These are phyloP conservation scores for Mangifera indica DNA, from an alignment of 345 rosid genomes.

Conservation along the genomic window DNA sequence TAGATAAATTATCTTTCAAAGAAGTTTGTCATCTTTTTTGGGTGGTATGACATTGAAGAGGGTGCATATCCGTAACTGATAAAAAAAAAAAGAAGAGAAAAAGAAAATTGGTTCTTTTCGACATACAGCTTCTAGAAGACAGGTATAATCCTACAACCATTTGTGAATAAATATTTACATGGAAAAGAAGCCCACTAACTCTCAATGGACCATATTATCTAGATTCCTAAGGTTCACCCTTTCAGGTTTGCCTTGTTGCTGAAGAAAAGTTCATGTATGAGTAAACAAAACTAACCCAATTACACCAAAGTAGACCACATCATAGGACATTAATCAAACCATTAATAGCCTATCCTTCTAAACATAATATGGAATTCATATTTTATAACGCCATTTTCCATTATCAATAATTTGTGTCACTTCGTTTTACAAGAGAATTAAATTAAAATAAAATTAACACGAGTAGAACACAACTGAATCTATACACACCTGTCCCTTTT, in stretches of 20 bases:
- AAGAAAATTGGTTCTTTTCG: no score
- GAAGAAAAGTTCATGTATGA: constrained; percentile 2
- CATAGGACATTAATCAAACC: not conserved
- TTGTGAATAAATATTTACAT: not conserved
- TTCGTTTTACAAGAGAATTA: not conserved
- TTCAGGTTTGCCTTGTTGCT: constrained; percentile 11
- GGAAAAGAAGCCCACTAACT: not conserved
- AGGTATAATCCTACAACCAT: not conserved
- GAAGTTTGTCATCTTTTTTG: not conserved
- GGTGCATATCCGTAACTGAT: no score
- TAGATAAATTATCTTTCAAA: not conserved
- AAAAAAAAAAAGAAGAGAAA: no score
- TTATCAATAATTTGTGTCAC: not conserved
- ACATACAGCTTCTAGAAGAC: not conserved
- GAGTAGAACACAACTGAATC: not conserved
- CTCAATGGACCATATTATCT: not conserved
- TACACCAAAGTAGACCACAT: not conserved
- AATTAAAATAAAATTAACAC: not conserved
- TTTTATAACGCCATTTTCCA: not conserved
- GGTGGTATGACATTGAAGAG: not conserved
- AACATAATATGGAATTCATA: not conserved
- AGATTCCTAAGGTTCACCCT: constrained; percentile 7
- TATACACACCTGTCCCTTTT: constrained; percentile 44
- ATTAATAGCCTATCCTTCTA: not conserved
- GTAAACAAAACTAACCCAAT: not conserved